Evolutionary conservation across 345 rosid genomes (phyloP), one percentile per base, ranked within the genome.

Genomic region (Kandelia obovata): DNA sequence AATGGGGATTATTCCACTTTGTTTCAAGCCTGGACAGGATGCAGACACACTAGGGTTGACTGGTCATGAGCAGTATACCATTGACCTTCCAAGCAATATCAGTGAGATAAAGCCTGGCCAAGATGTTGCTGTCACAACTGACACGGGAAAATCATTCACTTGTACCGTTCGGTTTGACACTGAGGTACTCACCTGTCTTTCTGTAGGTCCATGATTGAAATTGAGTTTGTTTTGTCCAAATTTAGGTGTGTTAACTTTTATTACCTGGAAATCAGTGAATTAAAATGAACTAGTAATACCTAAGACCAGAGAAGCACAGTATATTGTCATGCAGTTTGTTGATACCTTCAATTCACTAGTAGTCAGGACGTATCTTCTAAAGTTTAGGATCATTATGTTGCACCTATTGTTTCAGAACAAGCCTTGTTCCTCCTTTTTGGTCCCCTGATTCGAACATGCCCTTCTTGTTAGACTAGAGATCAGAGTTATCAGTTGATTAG

Each of bases 81-180:
- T 96, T 79, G 87, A 90, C 80, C 98, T 96, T 67, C 97, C 98
- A 17, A 85, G 76, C 58, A 81, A 81, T 51, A 82, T 89, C 64
- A 77, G 81, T 59, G 90, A 86, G 62, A 89, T 96, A 28, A 90
- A 82, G 70, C 99, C 99, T 34, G 98, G 98, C 58, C 99, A 96
- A 83, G 99, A 96, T 49, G 96, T 90, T 58, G 76, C 88, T 1
- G 96, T 96, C 80, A 85, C 86, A 7, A 96, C 97, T 0, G 86
- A 90, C 78, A 77, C 67, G 7, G 98, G 98, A 63, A 92, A 96
- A 77, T 86, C 96, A 31, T 92, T 96, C 83, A 88, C 84, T 56
- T 96, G 99, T 89, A 83, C 86, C 2, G 96, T 67, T 64, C 96
- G 99, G 58, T 96, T 96, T 31, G 99, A 96, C 79, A 96, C 99